Conservation (phyloP, 805 yeast species). For the Hanseniaspora valbyensis region DNA sequence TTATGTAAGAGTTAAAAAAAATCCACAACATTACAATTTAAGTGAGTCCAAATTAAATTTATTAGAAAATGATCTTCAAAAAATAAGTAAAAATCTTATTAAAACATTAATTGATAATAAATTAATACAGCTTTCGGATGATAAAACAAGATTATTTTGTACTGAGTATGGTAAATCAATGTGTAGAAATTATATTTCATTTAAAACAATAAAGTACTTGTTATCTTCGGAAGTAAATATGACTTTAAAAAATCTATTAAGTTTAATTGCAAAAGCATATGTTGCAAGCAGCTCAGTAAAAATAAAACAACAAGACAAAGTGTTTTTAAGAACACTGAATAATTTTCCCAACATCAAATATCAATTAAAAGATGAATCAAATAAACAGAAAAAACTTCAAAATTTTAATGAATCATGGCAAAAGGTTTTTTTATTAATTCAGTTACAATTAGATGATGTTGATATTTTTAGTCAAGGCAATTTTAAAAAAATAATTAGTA, state of each 20-base stretch:
- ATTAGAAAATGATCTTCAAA: too few relatives aligned
- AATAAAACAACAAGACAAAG: constrained; percentile 37
- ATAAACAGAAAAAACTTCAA: constrained; percentile 22
- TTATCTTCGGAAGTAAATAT: constrained; percentile 24
- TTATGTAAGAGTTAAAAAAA: constrained; percentile 34
- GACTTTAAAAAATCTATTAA: constrained; percentile 20
- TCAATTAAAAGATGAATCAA: constrained; percentile 28
- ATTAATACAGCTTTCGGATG: too few relatives aligned
- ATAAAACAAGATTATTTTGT: constrained; percentile 25
- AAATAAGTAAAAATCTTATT: too few relatives aligned
- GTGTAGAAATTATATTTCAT: constrained; percentile 39
- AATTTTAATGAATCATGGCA: constrained; percentile 26
- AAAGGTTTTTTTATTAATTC: constrained; percentile 36
- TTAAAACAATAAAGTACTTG: constrained; percentile 38
- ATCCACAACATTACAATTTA: constrained; percentile 34
- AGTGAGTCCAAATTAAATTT: constrained; percentile 9
- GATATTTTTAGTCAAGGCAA: constrained; percentile 38
- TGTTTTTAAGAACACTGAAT: constrained; percentile 36
- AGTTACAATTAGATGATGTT: constrained; percentile 41
- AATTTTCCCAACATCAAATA: constrained; percentile 31
- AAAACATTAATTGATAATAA: too few relatives aligned
- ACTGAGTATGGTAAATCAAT: constrained; percentile 39
- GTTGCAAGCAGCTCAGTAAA: constrained; percentile 34
- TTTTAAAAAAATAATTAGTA: constrained; percentile 30
- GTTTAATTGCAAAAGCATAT: constrained; percentile 28